Conservation (phyloP, 2,329 filamentous ascomycete species). For the Nothophoma quercina region DNA sequence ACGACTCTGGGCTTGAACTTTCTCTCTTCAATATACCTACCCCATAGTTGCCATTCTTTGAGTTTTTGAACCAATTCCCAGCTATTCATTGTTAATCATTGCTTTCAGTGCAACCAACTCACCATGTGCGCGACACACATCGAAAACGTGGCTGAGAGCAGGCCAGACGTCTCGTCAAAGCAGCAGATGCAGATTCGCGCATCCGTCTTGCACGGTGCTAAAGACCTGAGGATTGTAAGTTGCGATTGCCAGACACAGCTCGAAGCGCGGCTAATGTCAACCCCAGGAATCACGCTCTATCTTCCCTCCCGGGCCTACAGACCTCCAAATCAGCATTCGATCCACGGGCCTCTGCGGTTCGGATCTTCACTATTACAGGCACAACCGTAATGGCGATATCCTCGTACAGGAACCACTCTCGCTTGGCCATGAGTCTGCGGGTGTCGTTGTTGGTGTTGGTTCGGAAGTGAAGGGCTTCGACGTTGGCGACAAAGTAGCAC, state of each 20-base stretch:
- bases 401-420: constrained; percentile 83
- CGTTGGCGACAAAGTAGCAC: constrained; percentile 83
- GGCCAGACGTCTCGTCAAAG: constrained; percentile 30
- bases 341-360: constrained; percentile 75
- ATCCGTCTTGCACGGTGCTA: constrained; percentile 67
- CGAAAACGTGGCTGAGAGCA: constrained; percentile 28
- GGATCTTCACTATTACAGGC: constrained; percentile 84
- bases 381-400: constrained; percentile 87
- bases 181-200: constrained; percentile 53
- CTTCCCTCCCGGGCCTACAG: constrained; percentile 56
- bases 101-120: background rate
- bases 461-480: constrained; percentile 68
- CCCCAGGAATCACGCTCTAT: constrained; percentile 63
- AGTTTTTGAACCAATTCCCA: background rate
- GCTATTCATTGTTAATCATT: background rate
- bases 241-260: background rate
- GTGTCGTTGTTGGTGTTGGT: constrained; percentile 77
- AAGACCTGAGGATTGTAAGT: constrained; percentile 66
- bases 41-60: background rate
- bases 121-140: constrained; percentile 9
- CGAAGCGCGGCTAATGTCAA: constrained; percentile 16
- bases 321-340: constrained; percentile 70
- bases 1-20: constrained; percentile 4
- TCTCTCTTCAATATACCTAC: background rate
- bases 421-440: constrained; percentile 79